Base-by-base conservation (phyloP, 75 land plant species). In the Gnetum montanum region DNA sequence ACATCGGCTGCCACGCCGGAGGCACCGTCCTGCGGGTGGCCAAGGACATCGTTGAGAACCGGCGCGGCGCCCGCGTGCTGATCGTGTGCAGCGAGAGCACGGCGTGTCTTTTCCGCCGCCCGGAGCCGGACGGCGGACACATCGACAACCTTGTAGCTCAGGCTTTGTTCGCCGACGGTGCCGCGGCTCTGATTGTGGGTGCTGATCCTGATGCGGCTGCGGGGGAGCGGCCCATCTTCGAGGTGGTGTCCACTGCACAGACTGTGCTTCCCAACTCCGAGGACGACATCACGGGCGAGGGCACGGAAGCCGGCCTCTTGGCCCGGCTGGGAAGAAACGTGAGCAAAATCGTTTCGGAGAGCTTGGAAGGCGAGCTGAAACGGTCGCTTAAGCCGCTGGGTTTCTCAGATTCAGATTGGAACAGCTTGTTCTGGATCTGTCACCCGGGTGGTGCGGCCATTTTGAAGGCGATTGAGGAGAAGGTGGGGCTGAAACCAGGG, bases 1-100 rank as follows among this genome's bases (percentile, higher is more conserved):
- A n/a, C n/a, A n/a, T n/a, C n/a, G n/a, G n/a, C n/a, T n/a, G n/a
- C n/a, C n/a, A n/a, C n/a, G n/a, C n/a, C n/a, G n/a, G n/a, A n/a
- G n/a, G n/a, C n/a, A n/a, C n/a, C n/a, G n/a, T n/a, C n/a, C n/a
- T n/a, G n/a, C n/a, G n/a, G n/a, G n/a, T n/a, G n/a, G n/a, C n/a
- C n/a, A n/a, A 27, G 20, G 25, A 20, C 24, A 47, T 20, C 19
- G 80, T 76, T 1, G 80, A 71, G 71, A 71, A 67, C 67, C 68
- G 67, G 57, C 45, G 64, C 24, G 76, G 76, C 6, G 76, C 72
- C 1, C 34, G 80, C 11, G 80, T 72, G 18, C 76, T 77, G 20
- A 76, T 72, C 37, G 63, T 66, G 24, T 71, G 76, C 76, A 63
- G 72, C 43, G 80, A 77, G 57, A 47, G 71, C 66, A 72, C 72